phyloP scores from a whole-genome alignment of 2,329 filamentous ascomycete species.

The Diaporthe sp. region DNA sequence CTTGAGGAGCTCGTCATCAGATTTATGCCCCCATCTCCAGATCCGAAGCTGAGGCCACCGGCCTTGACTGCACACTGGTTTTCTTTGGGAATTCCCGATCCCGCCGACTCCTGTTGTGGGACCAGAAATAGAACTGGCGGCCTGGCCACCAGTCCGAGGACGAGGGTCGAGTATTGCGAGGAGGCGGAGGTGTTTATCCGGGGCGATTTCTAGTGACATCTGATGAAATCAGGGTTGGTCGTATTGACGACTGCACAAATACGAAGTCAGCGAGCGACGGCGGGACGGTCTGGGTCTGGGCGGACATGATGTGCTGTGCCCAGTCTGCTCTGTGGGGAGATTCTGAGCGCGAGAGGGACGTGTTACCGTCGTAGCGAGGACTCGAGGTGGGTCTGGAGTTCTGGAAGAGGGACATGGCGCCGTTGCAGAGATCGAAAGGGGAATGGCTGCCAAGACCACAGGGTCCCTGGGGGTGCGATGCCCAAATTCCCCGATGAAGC shows the following conservation, averaged over 20 bases:
- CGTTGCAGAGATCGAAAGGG: slow-evolving; percentile 30
- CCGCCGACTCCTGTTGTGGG: neutral
- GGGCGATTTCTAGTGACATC: neutral
- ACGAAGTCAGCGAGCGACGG: slow-evolving; percentile 16
- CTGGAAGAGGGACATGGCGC: slow-evolving; percentile 32
- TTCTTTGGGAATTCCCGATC: neutral
- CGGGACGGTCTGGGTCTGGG: neutral
- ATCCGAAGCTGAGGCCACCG: neutral
- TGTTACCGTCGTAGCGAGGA: slow-evolving; percentile 6
- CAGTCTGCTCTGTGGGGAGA: neutral
- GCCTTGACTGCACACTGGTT: neutral
- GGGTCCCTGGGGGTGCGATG: neutral
- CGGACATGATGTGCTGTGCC: slow-evolving; percentile 9
- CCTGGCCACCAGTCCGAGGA: neutral
- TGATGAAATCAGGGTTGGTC: slow-evolving; percentile 1
- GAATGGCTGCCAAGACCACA: slow-evolving; percentile 26
- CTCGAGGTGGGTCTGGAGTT: slow-evolving; percentile 1
- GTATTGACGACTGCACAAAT: slow-evolving; percentile 15
- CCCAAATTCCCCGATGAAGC: slow-evolving; percentile 25
- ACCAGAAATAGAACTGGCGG: slow-evolving; percentile 5
- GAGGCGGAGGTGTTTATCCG: neutral
- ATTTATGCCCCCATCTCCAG: slow-evolving; percentile 12
- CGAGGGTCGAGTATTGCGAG: neutral
- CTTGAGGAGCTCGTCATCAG: slow-evolving; percentile 18
- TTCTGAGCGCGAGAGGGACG: neutral